Percentiles rank a stretch among this genome's conserved stretches.
Conservation (phyloP, 805 yeast species). For the Grigorovia humatica region DNA sequence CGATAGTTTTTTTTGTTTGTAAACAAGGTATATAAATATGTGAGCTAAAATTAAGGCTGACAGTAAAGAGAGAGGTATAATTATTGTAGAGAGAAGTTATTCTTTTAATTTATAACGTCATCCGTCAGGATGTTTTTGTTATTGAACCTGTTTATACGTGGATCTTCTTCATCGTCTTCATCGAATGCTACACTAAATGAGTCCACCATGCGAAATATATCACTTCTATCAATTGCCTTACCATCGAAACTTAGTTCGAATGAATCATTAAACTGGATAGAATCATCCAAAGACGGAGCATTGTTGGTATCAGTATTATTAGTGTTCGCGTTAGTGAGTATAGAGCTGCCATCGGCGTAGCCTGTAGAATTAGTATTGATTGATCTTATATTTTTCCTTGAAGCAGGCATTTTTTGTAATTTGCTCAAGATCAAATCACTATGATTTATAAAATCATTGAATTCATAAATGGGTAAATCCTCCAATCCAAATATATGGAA, state of each 20-base stretch:
- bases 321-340: neutral
- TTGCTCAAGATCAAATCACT: neutral
- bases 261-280: slow-evolving; percentile 14
- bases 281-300: neutral
- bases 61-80: no score
- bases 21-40: neutral
- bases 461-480: neutral
- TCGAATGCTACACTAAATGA: slow-evolving; percentile 28
- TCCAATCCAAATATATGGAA: slow-evolving; percentile 9
- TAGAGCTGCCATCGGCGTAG: neutral
- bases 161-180: slow-evolving; percentile 4
- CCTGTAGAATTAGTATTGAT: neutral
- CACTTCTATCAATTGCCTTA: slow-evolving; percentile 35
- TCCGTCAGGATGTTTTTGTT: slow-evolving; percentile 11
- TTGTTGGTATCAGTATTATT: neutral
- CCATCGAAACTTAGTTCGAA: slow-evolving; percentile 38
- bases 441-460: neutral
- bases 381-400: neutral
- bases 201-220: slow-evolving; percentile 33
- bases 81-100: no score
- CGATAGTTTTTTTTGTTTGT: neutral
- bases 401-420: neutral
- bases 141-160: neutral
- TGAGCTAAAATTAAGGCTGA: neutral
- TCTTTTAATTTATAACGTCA: slow-evolving; percentile 8